Conservation (phyloP, 2,329 filamentous ascomycete species). For the Cercospora citrullina region DNA sequence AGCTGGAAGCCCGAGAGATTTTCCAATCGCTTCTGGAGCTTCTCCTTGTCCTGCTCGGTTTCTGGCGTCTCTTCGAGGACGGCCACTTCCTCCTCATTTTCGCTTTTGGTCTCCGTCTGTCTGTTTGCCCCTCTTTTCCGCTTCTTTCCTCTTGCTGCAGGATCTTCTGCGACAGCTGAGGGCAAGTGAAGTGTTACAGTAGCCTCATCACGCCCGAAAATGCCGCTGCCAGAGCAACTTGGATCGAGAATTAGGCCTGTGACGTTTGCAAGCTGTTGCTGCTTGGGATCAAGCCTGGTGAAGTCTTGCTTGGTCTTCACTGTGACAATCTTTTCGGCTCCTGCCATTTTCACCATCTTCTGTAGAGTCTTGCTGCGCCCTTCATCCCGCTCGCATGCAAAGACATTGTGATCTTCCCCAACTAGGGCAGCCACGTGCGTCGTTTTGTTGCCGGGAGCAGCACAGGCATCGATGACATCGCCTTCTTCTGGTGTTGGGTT, state of each 20-base stretch:
- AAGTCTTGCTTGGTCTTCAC: constrained; percentile 80
- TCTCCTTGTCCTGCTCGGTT: constrained; percentile 49
- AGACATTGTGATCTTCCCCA: constrained; percentile 50
- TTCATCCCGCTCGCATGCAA: constrained; percentile 77
- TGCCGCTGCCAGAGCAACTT: constrained; percentile 93
- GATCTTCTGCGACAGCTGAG: constrained; percentile 24
- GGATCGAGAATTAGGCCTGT: constrained; percentile 83
- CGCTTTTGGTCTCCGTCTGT: constrained; percentile 13
- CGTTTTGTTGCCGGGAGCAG: constrained; percentile 95
- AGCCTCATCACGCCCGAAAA: constrained; percentile 81
- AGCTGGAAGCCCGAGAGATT: constrained; percentile 81
- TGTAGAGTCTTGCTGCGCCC: constrained; percentile 71
- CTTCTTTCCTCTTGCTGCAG: constrained; percentile 32
- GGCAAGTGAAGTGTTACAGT: constrained; percentile 64
- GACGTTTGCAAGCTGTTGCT: constrained; percentile 66
- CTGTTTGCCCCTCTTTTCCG: constrained; percentile 32
- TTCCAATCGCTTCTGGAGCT: constrained; percentile 64
- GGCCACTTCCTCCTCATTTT: constrained; percentile 16
- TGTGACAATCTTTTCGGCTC: constrained; percentile 64
- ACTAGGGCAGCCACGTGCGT: constrained; percentile 54
- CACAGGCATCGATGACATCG: constrained; percentile 86
- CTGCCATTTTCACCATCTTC: constrained; percentile 80
- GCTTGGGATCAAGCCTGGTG: constrained; percentile 67
- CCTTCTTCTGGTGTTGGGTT: constrained; percentile 59
- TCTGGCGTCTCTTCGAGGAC: constrained; percentile 33